Conservation (phyloP, 202 grass and related monocot genomes). For the Cymbopogon flexuosus region DNA sequence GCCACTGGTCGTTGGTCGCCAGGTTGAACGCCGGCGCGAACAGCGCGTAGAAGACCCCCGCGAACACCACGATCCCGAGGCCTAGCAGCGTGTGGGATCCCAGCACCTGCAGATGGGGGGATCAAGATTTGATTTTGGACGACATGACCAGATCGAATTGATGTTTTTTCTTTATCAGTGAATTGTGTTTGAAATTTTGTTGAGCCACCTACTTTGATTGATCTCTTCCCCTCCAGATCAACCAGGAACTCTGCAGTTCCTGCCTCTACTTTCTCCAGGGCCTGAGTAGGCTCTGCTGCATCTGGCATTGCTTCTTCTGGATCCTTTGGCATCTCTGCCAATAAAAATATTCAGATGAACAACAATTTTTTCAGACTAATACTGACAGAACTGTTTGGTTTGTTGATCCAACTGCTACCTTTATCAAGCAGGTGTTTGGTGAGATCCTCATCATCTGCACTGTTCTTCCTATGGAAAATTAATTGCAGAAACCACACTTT, state of each 20-base stretch:
- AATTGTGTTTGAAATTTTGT: background rate
- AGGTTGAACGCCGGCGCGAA: slow-evolving; percentile 89
- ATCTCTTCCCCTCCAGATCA: slow-evolving; percentile 63
- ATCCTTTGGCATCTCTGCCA: slow-evolving; percentile 35
- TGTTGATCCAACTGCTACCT: background rate
- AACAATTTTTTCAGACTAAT: background rate
- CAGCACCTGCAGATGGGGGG: slow-evolving; percentile 37
- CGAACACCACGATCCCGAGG: slow-evolving; percentile 68
- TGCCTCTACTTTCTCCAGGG: slow-evolving; percentile 45
- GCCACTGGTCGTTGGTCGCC: slow-evolving; percentile 90
- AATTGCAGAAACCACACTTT: background rate
- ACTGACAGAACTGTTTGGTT: background rate
- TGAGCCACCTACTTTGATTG: slow-evolving; percentile 63
- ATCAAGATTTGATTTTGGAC: background rate
- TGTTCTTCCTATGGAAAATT: slow-evolving; percentile 5
- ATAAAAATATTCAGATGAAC: background rate
- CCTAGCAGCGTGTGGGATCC: slow-evolving; percentile 58
- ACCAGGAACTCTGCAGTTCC: slow-evolving; percentile 80
- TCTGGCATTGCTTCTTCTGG: slow-evolving; percentile 34
- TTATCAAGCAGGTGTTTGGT: slow-evolving; percentile 25
- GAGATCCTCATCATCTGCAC: slow-evolving; percentile 18
- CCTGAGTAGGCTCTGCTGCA: background rate
- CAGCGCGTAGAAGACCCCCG: slow-evolving; percentile 80
- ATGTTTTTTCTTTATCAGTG: background rate
- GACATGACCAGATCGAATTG: background rate